A percentile compares a stretch with the other conserved stretches of the same genome.
These are phyloP conservation scores for Coffea eugenioides DNA, from an alignment of 257 asterid genomes.

Conservation along the genomic window DNA sequence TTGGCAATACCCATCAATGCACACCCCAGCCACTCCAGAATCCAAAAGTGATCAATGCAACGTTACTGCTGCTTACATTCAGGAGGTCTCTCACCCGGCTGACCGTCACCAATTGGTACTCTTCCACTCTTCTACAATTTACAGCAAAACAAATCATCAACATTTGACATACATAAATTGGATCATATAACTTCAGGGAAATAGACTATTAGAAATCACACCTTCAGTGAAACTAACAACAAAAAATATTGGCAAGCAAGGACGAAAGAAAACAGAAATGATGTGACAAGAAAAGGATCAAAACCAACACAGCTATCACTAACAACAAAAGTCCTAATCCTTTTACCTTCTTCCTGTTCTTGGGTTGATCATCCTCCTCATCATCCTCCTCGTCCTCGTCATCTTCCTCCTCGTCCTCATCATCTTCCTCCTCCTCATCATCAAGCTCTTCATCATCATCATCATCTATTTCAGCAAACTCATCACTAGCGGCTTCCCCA, in stretches of 20 bases:
- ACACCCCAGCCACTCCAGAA: conserved; percentile 6
- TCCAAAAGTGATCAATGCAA: background rate
- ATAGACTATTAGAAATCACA: background rate
- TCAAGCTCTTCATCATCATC: conserved; percentile 39
- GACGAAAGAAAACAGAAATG: background rate
- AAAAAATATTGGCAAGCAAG: background rate
- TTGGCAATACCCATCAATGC: conserved; percentile 9
- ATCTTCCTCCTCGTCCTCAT: conserved; percentile 31
- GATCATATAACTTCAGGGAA: background rate
- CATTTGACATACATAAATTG: no score
- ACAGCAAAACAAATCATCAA: background rate
- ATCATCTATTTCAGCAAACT: conserved; percentile 51
- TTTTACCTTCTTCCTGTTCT: conserved; percentile 56
- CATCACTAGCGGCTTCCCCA: conserved; percentile 76
- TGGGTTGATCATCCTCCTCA: conserved; percentile 49
- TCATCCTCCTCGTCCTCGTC: conserved; percentile 51
- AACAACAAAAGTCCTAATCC: background rate
- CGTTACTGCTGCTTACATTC: conserved; percentile 86
- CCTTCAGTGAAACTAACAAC: conserved; percentile 26
- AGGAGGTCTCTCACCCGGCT: conserved; percentile 78
- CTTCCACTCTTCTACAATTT: conserved; percentile 56
- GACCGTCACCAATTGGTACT: conserved; percentile 55
- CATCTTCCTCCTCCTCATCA: conserved; percentile 25
- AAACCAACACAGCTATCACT: background rate
- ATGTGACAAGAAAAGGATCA: conserved; percentile 1